Conservation (phyloP, 306 rosid species). For the Lathyrus sativus region DNA sequence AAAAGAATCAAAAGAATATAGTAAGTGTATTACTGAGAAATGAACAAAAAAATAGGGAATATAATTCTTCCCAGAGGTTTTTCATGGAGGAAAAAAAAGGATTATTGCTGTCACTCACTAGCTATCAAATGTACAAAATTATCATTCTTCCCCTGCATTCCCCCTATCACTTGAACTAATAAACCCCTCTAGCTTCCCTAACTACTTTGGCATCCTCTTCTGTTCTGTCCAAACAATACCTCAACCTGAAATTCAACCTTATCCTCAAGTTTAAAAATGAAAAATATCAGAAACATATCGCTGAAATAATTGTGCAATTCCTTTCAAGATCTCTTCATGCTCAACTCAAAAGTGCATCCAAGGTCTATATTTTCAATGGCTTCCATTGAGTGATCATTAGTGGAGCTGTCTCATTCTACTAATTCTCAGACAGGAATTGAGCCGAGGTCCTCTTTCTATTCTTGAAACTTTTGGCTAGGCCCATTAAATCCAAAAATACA, state of each 20-base stretch:
- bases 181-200: constrained; percentile 3
- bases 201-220: constrained; percentile 6
- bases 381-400: neutral
- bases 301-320: neutral
- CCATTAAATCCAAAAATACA: neutral
- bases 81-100: neutral
- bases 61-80: neutral
- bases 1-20: neutral
- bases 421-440: neutral
- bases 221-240: neutral
- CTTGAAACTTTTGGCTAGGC: neutral
- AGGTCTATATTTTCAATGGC: neutral
- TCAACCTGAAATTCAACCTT: neutral
- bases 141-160: neutral
- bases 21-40: neutral
- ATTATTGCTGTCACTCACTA: neutral
- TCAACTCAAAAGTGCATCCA: too few relatives aligned
- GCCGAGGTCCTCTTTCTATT: neutral
- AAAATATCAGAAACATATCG: neutral
- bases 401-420: neutral
- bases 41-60: neutral
- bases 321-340: neutral
- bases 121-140: neutral
- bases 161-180: neutral
- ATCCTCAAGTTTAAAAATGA: neutral